phyloP scores from a whole-genome alignment of 2,329 filamentous ascomycete species.

The Byssochlamys sp. region DNA sequence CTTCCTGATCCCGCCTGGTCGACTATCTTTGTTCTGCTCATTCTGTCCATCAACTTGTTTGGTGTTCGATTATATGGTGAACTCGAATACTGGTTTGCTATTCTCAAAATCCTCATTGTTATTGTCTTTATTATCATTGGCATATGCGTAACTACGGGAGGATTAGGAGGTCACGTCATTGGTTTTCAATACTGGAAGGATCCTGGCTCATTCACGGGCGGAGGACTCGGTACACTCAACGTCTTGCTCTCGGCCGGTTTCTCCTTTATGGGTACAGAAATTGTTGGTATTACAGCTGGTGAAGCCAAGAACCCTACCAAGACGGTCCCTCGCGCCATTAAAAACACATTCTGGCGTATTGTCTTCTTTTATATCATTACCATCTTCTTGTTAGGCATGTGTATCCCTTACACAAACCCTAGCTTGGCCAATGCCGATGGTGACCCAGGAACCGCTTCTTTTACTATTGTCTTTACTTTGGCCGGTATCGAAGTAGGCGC shows the following conservation, averaged over 20 bases:
- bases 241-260: slow-evolving; percentile 28
- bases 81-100: slow-evolving; percentile 30
- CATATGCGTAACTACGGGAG: slow-evolving; percentile 27
- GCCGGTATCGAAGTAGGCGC: slow-evolving; percentile 27
- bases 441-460: slow-evolving; percentile 28
- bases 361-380: slow-evolving; percentile 46
- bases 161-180: slow-evolving; percentile 26
- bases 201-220: slow-evolving; percentile 4
- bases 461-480: slow-evolving; percentile 32
- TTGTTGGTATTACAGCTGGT: slow-evolving; percentile 36
- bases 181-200: slow-evolving; percentile 27
- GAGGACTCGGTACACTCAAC: slow-evolving; percentile 23
- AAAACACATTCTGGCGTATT: slow-evolving; percentile 67
- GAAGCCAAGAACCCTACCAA: slow-evolving; percentile 53
- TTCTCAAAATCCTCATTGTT: slow-evolving; percentile 26
- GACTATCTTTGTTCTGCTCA: too few relatives aligned
- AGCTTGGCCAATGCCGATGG: slow-evolving; percentile 38
- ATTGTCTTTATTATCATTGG: slow-evolving; percentile 24
- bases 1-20: too few relatives aligned
- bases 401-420: slow-evolving; percentile 55
- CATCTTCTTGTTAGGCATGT: slow-evolving; percentile 58
- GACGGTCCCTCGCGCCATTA: slow-evolving; percentile 62
- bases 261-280: slow-evolving; percentile 30
- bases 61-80: slow-evolving; percentile 38
- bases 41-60: too few relatives aligned